Conservation (phyloP, 2,329 filamentous ascomycete genomes). For the Alternaria metachromatica region DNA sequence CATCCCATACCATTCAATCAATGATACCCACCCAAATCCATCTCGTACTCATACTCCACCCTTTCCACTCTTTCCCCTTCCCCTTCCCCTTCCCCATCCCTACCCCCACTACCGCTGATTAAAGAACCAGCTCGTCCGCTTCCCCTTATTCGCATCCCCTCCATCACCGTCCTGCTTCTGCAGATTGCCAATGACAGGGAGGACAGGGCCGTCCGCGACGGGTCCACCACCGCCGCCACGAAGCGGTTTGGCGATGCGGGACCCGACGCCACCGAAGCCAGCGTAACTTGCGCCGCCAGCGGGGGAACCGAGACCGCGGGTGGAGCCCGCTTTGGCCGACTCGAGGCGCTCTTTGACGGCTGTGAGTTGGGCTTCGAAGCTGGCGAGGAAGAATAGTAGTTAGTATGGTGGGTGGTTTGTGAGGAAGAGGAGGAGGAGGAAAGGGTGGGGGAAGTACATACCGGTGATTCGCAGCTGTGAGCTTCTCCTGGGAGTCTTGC, state of each 20-base stretch:
- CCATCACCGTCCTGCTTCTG: constrained; percentile 60
- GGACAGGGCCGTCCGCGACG: constrained; percentile 43
- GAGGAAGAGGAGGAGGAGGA: neutral
- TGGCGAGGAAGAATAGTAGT: constrained; percentile 49
- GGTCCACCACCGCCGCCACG: constrained; percentile 57
- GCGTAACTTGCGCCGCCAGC: constrained; percentile 68
- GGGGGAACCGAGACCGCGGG: constrained; percentile 76
- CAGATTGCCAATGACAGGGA: constrained; percentile 53
- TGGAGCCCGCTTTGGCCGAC: constrained; percentile 89
- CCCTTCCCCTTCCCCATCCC: too few relatives aligned
- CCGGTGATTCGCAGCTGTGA: constrained; percentile 97
- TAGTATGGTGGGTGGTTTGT: neutral
- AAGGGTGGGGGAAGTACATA: constrained; percentile 62
- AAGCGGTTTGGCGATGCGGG: constrained; percentile 70
- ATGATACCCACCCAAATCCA: neutral
- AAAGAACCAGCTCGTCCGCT: constrained; percentile 78
- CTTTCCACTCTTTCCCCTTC: neutral
- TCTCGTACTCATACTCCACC: neutral
- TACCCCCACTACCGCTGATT: constrained; percentile 45
- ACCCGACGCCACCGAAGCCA: constrained; percentile 61
- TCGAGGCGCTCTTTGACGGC: constrained; percentile 98
- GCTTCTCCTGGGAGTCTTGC: constrained; percentile 97
- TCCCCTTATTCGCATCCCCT: constrained; percentile 60
- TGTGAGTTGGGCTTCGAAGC: constrained; percentile 95
- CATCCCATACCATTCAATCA: neutral